Base-by-base conservation (phyloP, 495 filamentous ascomycete species). In the Apodospora peruviana region DNA sequence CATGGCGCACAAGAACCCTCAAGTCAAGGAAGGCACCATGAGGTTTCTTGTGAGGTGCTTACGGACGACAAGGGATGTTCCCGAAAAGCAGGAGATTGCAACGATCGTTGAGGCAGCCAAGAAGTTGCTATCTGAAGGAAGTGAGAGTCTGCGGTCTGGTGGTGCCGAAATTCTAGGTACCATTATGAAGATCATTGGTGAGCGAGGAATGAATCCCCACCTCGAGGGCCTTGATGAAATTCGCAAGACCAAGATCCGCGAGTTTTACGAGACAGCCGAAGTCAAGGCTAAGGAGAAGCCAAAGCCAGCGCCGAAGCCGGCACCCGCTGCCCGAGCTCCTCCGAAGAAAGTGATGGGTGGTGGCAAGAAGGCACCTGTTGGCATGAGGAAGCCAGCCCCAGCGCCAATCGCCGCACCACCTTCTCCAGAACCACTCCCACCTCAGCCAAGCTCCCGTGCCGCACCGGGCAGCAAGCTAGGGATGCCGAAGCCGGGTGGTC, bases 211-310 rank as follows among this genome's bases (percentile, higher is more conserved):
- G 93, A 87, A 85, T 37, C 87, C 89, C 5, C 89, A 94, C 61
- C 70, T 99, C n/a, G 91, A 97, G 53, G 90, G 88, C 0, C 71
- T 99, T 14, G 94, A 99, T 60, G 93, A 99, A 20, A 96, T 97
- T 47, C 79, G 90, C 46, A 97, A 96, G 71, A 85, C 79, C 19
- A 99, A 96, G 69, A 86, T 96, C 62, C 96, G 95, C 69, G 94
- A 97, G 62, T 96, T 83, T 67, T 91, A 82, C 60, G 91, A 96
- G 23, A 81, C 81, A 1, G 94, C 94, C 2, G 85, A 95, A 59
- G 94, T 99, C 42, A 95, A 91, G 65, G 93, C 94, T 35, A 97
- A 97, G 63, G 91, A 94, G 52, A 93, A 95, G 58, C 93, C 94
- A 4, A 96, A 96, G 66, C 81, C 89, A 40, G 78, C 62, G 24